These are phyloP conservation scores for Phytopythium aichiense DNA, from an alignment of 352 stramenopile species.

Conservation along the genomic window DNA sequence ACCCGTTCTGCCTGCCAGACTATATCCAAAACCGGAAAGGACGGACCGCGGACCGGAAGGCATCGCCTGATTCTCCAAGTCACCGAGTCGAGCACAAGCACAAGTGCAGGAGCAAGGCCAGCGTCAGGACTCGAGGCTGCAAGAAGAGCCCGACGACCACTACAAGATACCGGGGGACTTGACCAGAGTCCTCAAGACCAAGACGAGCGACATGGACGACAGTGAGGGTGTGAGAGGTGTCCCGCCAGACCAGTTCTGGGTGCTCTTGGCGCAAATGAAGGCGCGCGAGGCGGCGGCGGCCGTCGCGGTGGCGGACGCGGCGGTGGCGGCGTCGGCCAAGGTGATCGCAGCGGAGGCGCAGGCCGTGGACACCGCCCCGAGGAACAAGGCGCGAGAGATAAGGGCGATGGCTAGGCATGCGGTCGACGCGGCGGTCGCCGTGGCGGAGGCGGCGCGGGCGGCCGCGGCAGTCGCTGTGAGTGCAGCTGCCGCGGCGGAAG, in stretches of 20 bases:
- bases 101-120: neutral
- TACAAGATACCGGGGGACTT: no score
- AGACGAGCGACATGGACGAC: neutral
- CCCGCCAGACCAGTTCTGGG: neutral
- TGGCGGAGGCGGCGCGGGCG: neutral
- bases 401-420: neutral
- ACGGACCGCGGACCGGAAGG: neutral
- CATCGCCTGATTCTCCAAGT: neutral
- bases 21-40: neutral
- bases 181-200: neutral
- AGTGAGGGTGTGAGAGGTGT: neutral
- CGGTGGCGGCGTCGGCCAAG: neutral
- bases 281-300: neutral
- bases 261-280: neutral
- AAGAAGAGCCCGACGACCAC: no score
- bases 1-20: neutral
- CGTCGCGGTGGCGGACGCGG: neutral
- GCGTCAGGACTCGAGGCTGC: neutral
- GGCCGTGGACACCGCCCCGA: neutral
- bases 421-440: neutral
- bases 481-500: neutral
- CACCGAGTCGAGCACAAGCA: neutral
- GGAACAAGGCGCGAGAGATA: neutral
- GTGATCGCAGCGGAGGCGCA: neutral
- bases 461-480: neutral